Evolutionary conservation across 441 rosid species (phyloP).

Genomic region (Francoa sonchifolia): DNA sequence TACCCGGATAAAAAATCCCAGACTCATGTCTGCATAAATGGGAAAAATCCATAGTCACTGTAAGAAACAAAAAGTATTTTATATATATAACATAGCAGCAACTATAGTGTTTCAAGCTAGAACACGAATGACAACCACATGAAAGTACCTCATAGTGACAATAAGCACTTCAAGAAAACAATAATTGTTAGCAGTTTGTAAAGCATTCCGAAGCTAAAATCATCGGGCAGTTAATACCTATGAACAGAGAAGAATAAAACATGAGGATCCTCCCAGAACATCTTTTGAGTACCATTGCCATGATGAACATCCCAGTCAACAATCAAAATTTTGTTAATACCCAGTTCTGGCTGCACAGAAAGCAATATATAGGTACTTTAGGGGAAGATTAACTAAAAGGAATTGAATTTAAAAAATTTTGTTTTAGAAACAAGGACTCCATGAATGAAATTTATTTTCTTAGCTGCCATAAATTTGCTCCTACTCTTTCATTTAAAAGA

Average conservation of each 20-base stretch:
- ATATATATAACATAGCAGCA: no score
- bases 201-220: no score
- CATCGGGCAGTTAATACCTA: constrained; percentile 33
- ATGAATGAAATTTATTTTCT: no score
- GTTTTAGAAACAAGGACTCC: constrained; percentile 3
- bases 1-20: constrained; percentile 78
- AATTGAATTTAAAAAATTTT: neutral
- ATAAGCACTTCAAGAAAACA: neutral
- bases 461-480: constrained; percentile 10
- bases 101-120: no score
- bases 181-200: neutral
- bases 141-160: neutral
- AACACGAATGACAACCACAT: constrained; percentile 3
- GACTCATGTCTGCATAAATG: constrained; percentile 60
- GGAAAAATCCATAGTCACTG: constrained; percentile 13
- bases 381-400: constrained; percentile 1
- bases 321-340: constrained; percentile 65
- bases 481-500: constrained; percentile 59
- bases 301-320: constrained; percentile 99
- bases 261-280: constrained; percentile 84
- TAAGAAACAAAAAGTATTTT: no score
- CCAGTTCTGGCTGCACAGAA: constrained; percentile 49
- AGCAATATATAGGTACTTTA: neutral
- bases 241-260: constrained; percentile 94
- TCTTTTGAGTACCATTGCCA: constrained; percentile 90